phyloP scores from a whole-genome alignment of 1,139 yeast species.

The Trichomonascaceae sp. region DNA sequence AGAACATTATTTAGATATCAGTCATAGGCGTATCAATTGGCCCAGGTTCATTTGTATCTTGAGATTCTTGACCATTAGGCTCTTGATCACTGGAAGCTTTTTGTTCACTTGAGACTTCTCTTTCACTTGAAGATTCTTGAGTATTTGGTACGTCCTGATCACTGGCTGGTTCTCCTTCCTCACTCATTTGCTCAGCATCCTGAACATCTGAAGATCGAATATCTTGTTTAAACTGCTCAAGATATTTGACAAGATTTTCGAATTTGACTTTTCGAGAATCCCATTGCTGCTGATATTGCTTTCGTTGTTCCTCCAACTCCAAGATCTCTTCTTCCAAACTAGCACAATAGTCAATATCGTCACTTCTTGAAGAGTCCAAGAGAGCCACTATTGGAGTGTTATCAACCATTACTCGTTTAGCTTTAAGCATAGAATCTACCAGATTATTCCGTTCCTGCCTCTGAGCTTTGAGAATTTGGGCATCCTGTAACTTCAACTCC shows the following conservation, averaged over 20 bases:
- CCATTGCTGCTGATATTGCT: conserved; percentile 22
- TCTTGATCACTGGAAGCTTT: background rate
- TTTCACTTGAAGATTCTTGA: background rate
- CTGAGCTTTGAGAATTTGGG: conserved; percentile 23
- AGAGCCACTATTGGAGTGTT: conserved; percentile 20
- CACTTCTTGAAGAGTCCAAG: conserved; percentile 24
- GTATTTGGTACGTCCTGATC: background rate
- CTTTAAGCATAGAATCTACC: conserved; percentile 23
- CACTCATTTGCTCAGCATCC: conserved; percentile 6
- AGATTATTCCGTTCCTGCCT: conserved; percentile 26
- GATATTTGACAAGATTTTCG: conserved; percentile 19
- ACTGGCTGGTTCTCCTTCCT: background rate
- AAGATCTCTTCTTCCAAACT: conserved; percentile 24
- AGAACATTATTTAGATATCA: background rate
- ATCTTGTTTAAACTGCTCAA: conserved; percentile 22
- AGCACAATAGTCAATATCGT: conserved; percentile 20
- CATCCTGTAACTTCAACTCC: conserved; percentile 21
- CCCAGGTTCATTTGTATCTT: conserved; percentile 6
- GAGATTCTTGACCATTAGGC: conserved; percentile 8
- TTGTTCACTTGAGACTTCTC: conserved; percentile 1
- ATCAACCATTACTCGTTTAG: conserved; percentile 21
- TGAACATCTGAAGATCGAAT: conserved; percentile 14
- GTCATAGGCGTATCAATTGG: conserved; percentile 1
- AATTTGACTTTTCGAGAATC: conserved; percentile 23
- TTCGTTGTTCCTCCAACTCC: conserved; percentile 24